Evolutionary conservation across 306 rosid species (phyloP), one percentile per base, ranked within the genome.

Genomic region (Lotus japonicus): DNA sequence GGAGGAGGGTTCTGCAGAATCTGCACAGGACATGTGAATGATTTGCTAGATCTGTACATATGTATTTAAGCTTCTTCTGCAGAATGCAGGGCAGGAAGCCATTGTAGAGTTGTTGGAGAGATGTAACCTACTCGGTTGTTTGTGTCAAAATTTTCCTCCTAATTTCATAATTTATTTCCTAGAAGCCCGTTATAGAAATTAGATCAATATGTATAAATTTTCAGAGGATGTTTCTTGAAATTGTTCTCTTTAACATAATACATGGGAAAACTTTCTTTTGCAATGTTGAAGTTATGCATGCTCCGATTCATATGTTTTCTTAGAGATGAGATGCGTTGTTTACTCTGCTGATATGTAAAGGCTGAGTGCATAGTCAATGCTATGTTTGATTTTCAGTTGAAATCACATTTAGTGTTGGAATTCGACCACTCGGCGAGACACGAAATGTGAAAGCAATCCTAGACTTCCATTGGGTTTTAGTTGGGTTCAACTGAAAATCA

Each of bases 101-200:
- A 35, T 45, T 79, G 89, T 81, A 89, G 95, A 84, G 85, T 80
- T 81, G 84, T 79, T 81, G 80, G 89, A 81, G 88, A 77, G 84
- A 66, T 71, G 77, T 84, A 84, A 86, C 81, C 75, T 79, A 64
- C 39, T 79, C 80, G 83, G 96, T 86, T 82, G 79, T 82, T 67
- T 73, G n/a, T 76, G 79, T 76, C 73, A 67, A 61, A 60, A 53
- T 49, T 51, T 68, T 19, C 33, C 70, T 45, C 64, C 63, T 58
- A 57, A 43, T 36, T 70, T 63, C 79, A 82, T 75, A 71, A 84
- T 80, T 78, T 84, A 82, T 80, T 80, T 74, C 68, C 48, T 71
- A 77, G 61, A 67, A 58, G 64, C 72, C 79, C 68, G 36, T 49
- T 66, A 63, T 53, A 72, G 79, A 62, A 51, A 67, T 75, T 82